Conservation (phyloP, 768 basidiomycete species). For the Infundibulicybe gibba region DNA sequence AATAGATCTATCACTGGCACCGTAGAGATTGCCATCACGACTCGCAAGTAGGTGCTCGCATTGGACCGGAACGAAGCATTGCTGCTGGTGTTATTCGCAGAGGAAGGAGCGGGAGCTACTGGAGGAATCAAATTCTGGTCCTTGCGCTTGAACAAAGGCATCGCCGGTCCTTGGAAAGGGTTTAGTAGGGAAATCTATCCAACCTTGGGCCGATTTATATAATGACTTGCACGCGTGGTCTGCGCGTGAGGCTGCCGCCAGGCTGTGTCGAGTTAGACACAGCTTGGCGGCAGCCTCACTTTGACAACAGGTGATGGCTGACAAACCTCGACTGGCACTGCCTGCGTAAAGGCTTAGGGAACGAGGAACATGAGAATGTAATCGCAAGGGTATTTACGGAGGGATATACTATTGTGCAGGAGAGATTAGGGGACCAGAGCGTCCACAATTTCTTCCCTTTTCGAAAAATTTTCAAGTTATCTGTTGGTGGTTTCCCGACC, state of each 20-base stretch:
- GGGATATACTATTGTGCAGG: background rate
- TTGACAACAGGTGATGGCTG: no score
- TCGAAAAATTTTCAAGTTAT: constrained; percentile 23
- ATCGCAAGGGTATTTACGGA: no score
- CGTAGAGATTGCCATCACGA: constrained; percentile 63
- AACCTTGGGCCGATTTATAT: constrained; percentile 1
- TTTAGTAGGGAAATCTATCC: constrained; percentile 5
- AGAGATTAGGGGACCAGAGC: background rate
- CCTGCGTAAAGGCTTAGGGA: no score
- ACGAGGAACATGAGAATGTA: no score
- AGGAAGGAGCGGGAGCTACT: constrained; percentile 30
- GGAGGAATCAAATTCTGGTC: constrained; percentile 67
- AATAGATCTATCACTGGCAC: constrained; percentile 15
- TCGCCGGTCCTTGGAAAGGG: constrained; percentile 22
- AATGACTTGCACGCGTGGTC: background rate
- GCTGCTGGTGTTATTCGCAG: constrained; percentile 30
- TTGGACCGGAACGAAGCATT: constrained; percentile 45
- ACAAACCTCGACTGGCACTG: no score
- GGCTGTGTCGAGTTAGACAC: no score
- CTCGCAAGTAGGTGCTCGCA: constrained; percentile 65
- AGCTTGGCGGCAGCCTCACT: no score
- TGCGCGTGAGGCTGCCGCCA: no score
- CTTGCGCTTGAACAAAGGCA: constrained; percentile 72
- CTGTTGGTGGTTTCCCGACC: constrained; percentile 63
- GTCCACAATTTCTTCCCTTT: constrained; percentile 4